These are phyloP conservation scores for Aureobasidium sp. DNA, from an alignment of 2,329 filamentous ascomycete genomes.

Conservation along the genomic window DNA sequence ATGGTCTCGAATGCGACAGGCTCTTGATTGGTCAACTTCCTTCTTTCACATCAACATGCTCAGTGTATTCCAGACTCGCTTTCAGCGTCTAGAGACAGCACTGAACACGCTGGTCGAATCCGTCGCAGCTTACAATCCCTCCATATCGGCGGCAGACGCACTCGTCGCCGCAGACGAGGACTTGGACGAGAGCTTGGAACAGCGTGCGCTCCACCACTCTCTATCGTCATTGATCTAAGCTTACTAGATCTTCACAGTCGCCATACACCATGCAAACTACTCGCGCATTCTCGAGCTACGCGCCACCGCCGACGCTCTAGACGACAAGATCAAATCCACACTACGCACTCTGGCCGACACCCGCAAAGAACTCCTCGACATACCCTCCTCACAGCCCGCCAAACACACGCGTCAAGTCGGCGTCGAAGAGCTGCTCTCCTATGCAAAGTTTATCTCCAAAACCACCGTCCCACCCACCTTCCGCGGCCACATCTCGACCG, in stretches of 20 bases:
- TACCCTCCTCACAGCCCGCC: slow-evolving; percentile 34
- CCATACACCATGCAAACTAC: slow-evolving; percentile 68
- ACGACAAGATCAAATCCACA: slow-evolving; percentile 64
- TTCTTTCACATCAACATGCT: slow-evolving; percentile 29
- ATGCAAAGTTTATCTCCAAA: slow-evolving; percentile 71
- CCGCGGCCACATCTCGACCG: slow-evolving; percentile 17
- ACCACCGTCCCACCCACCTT: slow-evolving; percentile 64
- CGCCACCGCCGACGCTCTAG: slow-evolving; percentile 54
- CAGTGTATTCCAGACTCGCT: slow-evolving; percentile 34
- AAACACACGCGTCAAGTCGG: slow-evolving; percentile 44
- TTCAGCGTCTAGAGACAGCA: slow-evolving; percentile 39
- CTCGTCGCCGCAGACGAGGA: slow-evolving; percentile 63
- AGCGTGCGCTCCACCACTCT: slow-evolving; percentile 38
- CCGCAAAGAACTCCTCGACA: slow-evolving; percentile 62
- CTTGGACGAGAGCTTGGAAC: slow-evolving; percentile 56
- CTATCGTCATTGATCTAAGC: neutral
- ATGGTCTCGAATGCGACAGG: neutral
- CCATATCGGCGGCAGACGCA: slow-evolving; percentile 56
- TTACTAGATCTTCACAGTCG: slow-evolving; percentile 40
- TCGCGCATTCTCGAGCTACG: slow-evolving; percentile 61
- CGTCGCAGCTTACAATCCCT: slow-evolving; percentile 74
- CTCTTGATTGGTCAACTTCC: slow-evolving; percentile 9
- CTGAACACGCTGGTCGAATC: slow-evolving; percentile 67
- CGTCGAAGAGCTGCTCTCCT: slow-evolving; percentile 66
- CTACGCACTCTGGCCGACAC: slow-evolving; percentile 61